phyloP scores from a whole-genome alignment of 2,329 filamentous ascomycete genomes.

The Fusarium tjaetaba region DNA sequence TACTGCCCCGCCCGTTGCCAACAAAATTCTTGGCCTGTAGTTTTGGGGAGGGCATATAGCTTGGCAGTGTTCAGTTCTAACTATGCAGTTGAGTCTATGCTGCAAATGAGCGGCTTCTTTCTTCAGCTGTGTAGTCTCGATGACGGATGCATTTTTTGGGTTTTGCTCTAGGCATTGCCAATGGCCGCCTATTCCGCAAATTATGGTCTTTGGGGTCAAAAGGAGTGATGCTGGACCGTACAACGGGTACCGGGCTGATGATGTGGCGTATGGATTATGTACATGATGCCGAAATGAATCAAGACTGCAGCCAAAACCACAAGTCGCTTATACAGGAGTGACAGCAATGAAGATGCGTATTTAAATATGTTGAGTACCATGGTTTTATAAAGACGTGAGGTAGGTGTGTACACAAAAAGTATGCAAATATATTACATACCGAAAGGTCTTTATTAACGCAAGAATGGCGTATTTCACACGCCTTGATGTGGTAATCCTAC shows the following conservation, averaged over 20 bases:
- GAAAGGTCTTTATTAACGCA: constrained; percentile 34
- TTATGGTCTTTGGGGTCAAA: constrained; percentile 35
- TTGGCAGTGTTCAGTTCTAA: constrained; percentile 10
- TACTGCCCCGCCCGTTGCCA: constrained; percentile 5
- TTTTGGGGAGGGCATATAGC: constrained; percentile 11
- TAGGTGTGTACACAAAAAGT: neutral
- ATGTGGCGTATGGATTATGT: constrained; percentile 43
- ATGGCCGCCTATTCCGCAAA: constrained; percentile 22
- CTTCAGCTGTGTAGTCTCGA: constrained; percentile 3
- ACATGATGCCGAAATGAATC: constrained; percentile 45
- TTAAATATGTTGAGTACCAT: neutral
- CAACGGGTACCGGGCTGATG: constrained; percentile 35
- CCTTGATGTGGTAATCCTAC: constrained; percentile 1
- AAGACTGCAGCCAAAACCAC: constrained; percentile 30
- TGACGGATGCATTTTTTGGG: constrained; percentile 31
- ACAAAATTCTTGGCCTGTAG: constrained; percentile 16
- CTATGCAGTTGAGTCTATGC: constrained; percentile 11
- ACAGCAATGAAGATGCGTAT: neutral
- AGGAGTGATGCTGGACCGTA: constrained; percentile 30
- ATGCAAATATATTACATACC: constrained; percentile 34
- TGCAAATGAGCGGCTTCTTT: constrained; percentile 4
- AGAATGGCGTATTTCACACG: constrained; percentile 10
- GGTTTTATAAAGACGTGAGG: neutral
- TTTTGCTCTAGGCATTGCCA: constrained; percentile 33
- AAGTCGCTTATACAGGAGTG: neutral